Evolutionary conservation across 768 basidiomycete species (phyloP).

Genomic region (Boletus sp.): DNA sequence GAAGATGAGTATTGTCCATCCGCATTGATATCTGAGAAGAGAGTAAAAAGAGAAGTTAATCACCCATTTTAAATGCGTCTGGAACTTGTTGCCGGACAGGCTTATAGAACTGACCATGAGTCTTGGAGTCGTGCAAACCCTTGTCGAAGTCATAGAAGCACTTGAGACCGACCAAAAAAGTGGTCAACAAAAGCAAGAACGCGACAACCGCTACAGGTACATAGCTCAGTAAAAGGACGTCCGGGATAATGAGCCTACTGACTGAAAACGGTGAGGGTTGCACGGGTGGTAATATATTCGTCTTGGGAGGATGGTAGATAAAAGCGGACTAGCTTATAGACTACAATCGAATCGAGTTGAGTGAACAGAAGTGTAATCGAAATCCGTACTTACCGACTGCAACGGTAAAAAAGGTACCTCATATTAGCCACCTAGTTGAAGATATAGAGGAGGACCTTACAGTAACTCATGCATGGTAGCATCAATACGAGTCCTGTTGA

Average conservation of each 20-base stretch:
- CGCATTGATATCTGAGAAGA: slow-evolving; percentile 44
- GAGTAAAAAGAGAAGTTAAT: slow-evolving; percentile 26
- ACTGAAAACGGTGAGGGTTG: slow-evolving; percentile 82
- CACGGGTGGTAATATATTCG: slow-evolving; percentile 69
- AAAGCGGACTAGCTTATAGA: slow-evolving; percentile 85
- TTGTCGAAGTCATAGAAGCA: slow-evolving; percentile 82
- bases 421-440: slow-evolving; percentile 1
- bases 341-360: slow-evolving; percentile 33
- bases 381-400: slow-evolving; percentile 28
- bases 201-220: slow-evolving; percentile 59
- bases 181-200: slow-evolving; percentile 69
- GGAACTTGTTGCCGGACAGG: slow-evolving; percentile 27
- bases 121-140: slow-evolving; percentile 72
- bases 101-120: slow-evolving; percentile 58
- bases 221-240: not conserved
- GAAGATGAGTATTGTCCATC: slow-evolving; percentile 43
- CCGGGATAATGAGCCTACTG: slow-evolving; percentile 21
- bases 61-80: slow-evolving; percentile 33
- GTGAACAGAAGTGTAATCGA: not conserved
- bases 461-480: slow-evolving; percentile 74
- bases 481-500: slow-evolving; percentile 66
- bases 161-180: slow-evolving; percentile 71
- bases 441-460: slow-evolving; percentile 40
- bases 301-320: slow-evolving; percentile 55
- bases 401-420: not conserved